Evolutionary conservation across 495 filamentous ascomycete species (phyloP), one percentile per base, ranked within the genome.

Genomic region (Xylaria intraflava): DNA sequence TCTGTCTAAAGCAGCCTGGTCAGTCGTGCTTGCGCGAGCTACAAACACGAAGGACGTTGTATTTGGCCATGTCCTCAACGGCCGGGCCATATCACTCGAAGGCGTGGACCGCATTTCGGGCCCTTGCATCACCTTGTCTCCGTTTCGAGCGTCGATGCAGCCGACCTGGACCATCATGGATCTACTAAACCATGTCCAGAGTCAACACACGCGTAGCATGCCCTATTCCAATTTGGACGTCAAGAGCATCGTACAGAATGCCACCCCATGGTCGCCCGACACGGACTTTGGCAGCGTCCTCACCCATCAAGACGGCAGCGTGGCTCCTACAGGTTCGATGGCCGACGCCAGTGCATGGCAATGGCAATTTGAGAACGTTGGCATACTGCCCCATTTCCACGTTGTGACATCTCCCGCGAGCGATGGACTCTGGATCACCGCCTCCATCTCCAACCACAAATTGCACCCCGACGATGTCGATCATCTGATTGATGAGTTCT

Each of bases 1-100:
- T n/a, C 45, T 82, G 2, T 65, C 79, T 30, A 81, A 75, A 2
- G 77, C 80, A 1, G 78, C 78, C 1, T 85, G 82, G 82, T 73
- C 82, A 0, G 42, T 79, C 12, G 59, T 45, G 19, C 20, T 31
- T 2, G 24, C 49, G 9, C 12, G 17, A 10, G 2, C 17, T 16
- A 36, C 27, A 7, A 35, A 26, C 10, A 22, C 19, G 3, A 10
- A 50, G 2, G 82, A 83, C 48, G 68, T 85, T 6, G 73, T 77
- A 10, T 83, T 83, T 50, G 81, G 80, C 10, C 62, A 73, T 29
- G 73, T 81, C 6, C 76, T 76, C 16, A 70, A 66, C 3, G 80
- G 83, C 6, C 77, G 84, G 41, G 84, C 81, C 53, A 70, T 72
- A 12, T 61, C 67, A 0, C 67, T 83, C 10, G 31, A 2, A 14